A percentile compares a stretch with the other conserved stretches of the same genome.
Conservation (phyloP, 192 early-diverging fungal genomes). For the Geranomyces variabilis region DNA sequence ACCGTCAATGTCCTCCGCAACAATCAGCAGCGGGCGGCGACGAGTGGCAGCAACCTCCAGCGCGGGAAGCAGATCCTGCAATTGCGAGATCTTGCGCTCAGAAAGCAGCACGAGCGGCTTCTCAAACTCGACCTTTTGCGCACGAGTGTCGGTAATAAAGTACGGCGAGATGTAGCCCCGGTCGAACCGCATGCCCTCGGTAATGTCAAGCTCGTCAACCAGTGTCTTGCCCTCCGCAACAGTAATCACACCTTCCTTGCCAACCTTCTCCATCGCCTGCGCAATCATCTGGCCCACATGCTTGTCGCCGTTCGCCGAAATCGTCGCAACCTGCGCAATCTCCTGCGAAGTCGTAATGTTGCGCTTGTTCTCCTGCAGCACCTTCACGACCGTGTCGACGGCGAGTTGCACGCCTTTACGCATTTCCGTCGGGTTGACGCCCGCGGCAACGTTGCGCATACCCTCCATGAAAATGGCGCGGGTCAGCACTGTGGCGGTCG, state of each 20-base stretch:
- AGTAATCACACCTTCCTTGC: slow-evolving; percentile 99
- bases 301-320: slow-evolving; percentile 99
- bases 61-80: slow-evolving; percentile 96
- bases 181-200: slow-evolving; percentile 99
- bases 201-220: slow-evolving; percentile 98
- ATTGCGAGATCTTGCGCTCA: slow-evolving; percentile 95
- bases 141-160: slow-evolving; percentile 98
- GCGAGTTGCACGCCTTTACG: slow-evolving; percentile 89
- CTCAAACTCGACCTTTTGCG: slow-evolving; percentile 99
- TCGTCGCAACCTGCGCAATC: slow-evolving; percentile 98
- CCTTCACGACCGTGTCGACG: slow-evolving; percentile 91
- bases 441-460: slow-evolving; percentile 98
- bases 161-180: slow-evolving; percentile 99
- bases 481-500: slow-evolving; percentile 97
- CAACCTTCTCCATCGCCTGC: slow-evolving; percentile 99
- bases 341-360: slow-evolving; percentile 94
- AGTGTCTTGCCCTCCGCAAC: slow-evolving; percentile 99
- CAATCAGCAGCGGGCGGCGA: slow-evolving; percentile 95
- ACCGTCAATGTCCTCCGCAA: slow-evolving; percentile 99
- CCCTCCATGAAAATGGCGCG: slow-evolving; percentile 99
- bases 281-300: slow-evolving; percentile 96
- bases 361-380: slow-evolving; percentile 86
- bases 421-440: slow-evolving; percentile 99
- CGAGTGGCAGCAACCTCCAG: slow-evolving; percentile 91
- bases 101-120: slow-evolving; percentile 97